Conservation (phyloP, 2,329 filamentous ascomycete genomes). For the Colletotrichum paranaense region DNA sequence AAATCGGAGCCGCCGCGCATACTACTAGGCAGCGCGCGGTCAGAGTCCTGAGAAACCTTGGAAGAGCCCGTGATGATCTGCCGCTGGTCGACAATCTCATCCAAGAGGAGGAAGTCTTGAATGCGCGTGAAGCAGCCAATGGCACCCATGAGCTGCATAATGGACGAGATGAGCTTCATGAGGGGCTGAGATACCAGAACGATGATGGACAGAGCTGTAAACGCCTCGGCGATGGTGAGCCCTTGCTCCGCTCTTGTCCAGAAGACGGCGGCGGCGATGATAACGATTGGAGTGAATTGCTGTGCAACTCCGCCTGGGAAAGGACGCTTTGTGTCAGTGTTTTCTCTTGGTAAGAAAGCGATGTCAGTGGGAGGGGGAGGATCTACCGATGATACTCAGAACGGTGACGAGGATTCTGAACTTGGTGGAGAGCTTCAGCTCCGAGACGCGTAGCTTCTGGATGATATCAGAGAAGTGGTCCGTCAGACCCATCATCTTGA, state of each 20-base stretch:
- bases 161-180: conserved; percentile 45
- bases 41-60: conserved; percentile 10
- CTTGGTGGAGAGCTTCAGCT: conserved; percentile 50
- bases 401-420: conserved; percentile 50
- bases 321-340: neutral
- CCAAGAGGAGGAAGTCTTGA: conserved; percentile 45
- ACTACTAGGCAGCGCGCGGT: neutral
- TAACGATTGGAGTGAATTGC: conserved; percentile 44
- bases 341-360: neutral
- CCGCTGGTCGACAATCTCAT: conserved; percentile 39
- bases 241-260: conserved; percentile 43
- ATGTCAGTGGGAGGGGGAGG: neutral
- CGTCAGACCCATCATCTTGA: conserved; percentile 57
- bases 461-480: conserved; percentile 45
- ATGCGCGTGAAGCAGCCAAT: conserved; percentile 47
- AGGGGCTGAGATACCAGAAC: conserved; percentile 47
- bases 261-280: conserved; percentile 49
- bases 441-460: conserved; percentile 48
- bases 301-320: conserved; percentile 40
- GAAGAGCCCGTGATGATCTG: conserved; percentile 17
- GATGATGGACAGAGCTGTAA: conserved; percentile 50
- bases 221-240: conserved; percentile 46
- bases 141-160: conserved; percentile 47
- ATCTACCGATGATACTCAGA: conserved; percentile 44
- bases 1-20: conserved; percentile 23